Evolutionary conservation across 139 green algal genomes (phyloP).

Genomic region (Bryopsis sp.): DNA sequence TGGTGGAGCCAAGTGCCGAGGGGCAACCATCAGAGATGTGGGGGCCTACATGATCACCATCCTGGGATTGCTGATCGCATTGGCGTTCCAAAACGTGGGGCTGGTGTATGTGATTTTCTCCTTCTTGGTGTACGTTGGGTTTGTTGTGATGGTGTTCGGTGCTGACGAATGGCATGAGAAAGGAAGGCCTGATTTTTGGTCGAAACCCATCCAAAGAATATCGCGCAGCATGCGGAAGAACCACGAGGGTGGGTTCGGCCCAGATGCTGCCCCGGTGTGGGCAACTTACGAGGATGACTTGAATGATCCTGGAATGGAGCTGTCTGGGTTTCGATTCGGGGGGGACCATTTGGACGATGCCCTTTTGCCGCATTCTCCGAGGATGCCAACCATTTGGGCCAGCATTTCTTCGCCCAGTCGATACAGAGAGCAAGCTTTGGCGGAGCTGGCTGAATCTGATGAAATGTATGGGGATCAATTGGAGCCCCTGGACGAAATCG

Average conservation of each 20-base stretch:
- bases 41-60: slow-evolving; percentile 41
- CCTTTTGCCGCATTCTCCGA: background rate
- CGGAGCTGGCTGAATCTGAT: slow-evolving; percentile 38
- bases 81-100: slow-evolving; percentile 27
- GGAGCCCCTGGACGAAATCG: background rate
- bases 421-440: slow-evolving; percentile 41
- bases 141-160: slow-evolving; percentile 57
- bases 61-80: slow-evolving; percentile 30
- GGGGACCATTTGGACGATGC: background rate
- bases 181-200: slow-evolving; percentile 21
- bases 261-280: slow-evolving; percentile 15
- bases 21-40: slow-evolving; percentile 72
- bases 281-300: background rate
- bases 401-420: slow-evolving; percentile 29
- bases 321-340: background rate
- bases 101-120: slow-evolving; percentile 32
- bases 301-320: background rate
- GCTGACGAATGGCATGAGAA: slow-evolving; percentile 53
- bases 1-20: slow-evolving; percentile 44
- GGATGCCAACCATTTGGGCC: slow-evolving; percentile 21
- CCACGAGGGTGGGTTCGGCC: no score
- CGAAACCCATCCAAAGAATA: slow-evolving; percentile 6
- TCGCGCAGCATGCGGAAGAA: background rate
- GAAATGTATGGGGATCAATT: slow-evolving; percentile 19
- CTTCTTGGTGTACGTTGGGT: slow-evolving; percentile 48